Evolutionary conservation across 768 basidiomycete species (phyloP).

Genomic region (Albatrellus ellisii): DNA sequence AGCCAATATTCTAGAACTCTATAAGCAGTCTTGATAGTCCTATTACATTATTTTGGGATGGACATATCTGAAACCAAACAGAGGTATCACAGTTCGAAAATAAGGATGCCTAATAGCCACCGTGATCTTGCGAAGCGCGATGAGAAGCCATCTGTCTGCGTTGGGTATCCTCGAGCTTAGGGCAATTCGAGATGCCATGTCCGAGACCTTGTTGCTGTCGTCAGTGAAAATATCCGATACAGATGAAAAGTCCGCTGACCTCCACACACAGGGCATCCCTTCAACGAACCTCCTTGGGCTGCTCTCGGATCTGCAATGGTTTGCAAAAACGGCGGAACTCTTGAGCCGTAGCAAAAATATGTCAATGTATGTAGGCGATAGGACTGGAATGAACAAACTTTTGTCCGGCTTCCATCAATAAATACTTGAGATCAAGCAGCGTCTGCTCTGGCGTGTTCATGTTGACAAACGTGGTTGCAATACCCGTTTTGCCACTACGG

Average conservation of each 20-base stretch:
- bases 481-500: conserved; percentile 94
- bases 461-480: conserved; percentile 97
- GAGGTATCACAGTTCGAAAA: too few species aligned
- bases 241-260: conserved; percentile 32
- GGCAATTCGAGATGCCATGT: conserved; percentile 89
- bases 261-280: conserved; percentile 94
- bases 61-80: too few species aligned
- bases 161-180: conserved; percentile 91
- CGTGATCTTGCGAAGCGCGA: conserved; percentile 52
- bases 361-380: background rate
- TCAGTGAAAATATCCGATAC: background rate
- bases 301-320: conserved; percentile 87
- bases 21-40: too few species aligned
- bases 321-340: conserved; percentile 86
- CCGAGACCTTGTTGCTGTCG: conserved; percentile 55
- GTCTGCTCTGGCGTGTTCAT: conserved; percentile 98
- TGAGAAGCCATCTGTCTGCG: conserved; percentile 85
- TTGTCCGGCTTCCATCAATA: conserved; percentile 94
- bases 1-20: too few species aligned
- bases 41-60: too few species aligned
- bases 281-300: conserved; percentile 61
- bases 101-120: conserved; percentile 30
- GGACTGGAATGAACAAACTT: conserved; percentile 42
- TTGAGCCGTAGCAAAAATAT: conserved; percentile 20
- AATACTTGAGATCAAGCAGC: conserved; percentile 88